Conservation (phyloP, 2,329 filamentous ascomycete species). For the Thermothelomyces thermophilus region DNA sequence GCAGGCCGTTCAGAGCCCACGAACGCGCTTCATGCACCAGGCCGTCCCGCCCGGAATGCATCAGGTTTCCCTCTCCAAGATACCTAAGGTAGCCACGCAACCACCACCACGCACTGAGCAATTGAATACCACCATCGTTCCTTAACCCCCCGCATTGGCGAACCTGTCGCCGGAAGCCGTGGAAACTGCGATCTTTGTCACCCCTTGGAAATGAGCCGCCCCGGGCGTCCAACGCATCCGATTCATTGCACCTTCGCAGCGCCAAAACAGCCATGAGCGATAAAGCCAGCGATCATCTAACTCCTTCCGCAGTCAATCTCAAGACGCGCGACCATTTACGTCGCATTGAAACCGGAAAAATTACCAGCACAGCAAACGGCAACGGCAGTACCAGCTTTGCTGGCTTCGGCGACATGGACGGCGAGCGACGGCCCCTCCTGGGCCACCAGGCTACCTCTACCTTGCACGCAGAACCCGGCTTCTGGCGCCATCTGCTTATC, state of each 20-base stretch:
- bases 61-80: too few species aligned
- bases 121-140: slow-evolving; percentile 3
- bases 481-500: slow-evolving; percentile 38
- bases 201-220: slow-evolving; percentile 14
- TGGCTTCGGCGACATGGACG: slow-evolving; percentile 10
- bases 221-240: slow-evolving; percentile 4
- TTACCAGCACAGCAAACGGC: not conserved
- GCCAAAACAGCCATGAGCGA: not conserved
- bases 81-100: not conserved
- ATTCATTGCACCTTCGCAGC: not conserved
- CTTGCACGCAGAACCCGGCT: slow-evolving; percentile 16
- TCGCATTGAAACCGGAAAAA: slow-evolving; percentile 15
- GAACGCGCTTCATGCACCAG: too few species aligned
- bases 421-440: slow-evolving; percentile 20
- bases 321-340: slow-evolving; percentile 26
- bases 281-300: slow-evolving; percentile 11
- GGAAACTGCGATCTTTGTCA: not conserved
- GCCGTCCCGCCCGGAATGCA: too few species aligned
- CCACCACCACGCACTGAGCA: not conserved
- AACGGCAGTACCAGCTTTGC: slow-evolving; percentile 6
- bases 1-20: too few species aligned
- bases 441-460: slow-evolving; percentile 4
- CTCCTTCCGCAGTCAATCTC: slow-evolving; percentile 25
- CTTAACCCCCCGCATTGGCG: not conserved
- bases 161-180: not conserved